A percentile compares a stretch with the other conserved stretches of the same genome.
Evolutionary conservation across 306 rosid species (phyloP).

Genomic region (Cajanus cajan): DNA sequence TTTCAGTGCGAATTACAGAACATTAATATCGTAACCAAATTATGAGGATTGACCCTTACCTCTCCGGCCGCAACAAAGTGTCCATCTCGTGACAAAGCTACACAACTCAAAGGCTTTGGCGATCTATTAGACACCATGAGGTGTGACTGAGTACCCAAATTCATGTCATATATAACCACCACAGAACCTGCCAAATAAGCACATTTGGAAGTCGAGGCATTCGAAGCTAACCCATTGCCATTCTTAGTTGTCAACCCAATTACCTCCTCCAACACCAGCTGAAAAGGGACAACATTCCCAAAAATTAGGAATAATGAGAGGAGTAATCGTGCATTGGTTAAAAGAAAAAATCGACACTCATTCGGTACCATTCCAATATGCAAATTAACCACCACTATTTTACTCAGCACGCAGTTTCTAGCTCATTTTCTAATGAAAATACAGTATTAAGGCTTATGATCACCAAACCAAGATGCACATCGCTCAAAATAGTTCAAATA

Average conservation of each 20-base stretch:
- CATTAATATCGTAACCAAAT: background rate
- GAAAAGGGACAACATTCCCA: background rate
- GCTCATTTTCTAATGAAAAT: background rate
- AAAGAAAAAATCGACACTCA: background rate
- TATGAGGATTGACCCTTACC: conserved; percentile 41
- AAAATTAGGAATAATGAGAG: background rate
- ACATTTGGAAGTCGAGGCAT: conserved; percentile 39
- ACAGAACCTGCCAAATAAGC: conserved; percentile 72
- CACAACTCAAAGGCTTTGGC: conserved; percentile 65
- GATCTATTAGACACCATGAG: conserved; percentile 60
- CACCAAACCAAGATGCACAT: background rate
- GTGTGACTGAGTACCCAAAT: conserved; percentile 56
- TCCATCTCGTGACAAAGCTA: conserved; percentile 64
- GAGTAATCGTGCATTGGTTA: background rate
- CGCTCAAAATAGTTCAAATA: background rate
- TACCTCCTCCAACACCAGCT: conserved; percentile 70
- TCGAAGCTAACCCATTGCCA: conserved; percentile 63
- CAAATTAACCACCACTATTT: background rate
- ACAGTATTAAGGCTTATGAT: background rate
- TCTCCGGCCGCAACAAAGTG: conserved; percentile 73
- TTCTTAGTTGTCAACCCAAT: conserved; percentile 64
- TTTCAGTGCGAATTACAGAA: background rate
- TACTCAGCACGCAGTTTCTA: background rate
- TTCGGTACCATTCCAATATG: background rate
- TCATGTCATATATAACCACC: conserved; percentile 57